Base-by-base conservation (phyloP, 2,329 filamentous ascomycete genomes). In the Cercospora beticola region DNA sequence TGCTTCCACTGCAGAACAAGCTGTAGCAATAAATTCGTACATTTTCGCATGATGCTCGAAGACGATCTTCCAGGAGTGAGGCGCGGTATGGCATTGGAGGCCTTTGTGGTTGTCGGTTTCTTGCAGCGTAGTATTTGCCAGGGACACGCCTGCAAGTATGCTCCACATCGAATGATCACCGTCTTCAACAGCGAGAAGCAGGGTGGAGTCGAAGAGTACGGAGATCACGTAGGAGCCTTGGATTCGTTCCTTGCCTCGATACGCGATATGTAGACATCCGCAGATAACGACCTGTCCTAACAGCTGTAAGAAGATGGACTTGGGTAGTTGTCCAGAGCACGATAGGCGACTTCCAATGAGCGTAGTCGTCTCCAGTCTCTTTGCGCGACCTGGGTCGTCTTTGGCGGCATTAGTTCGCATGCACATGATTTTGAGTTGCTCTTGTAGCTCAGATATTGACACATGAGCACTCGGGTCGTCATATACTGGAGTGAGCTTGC, bases 1-100 rank as follows among this genome's bases (percentile, higher is more conserved):
- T 75, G 95, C 92, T 78, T 99, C 94, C 49, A 86, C 88, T 0
- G 88, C 84, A 1, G 91, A 94, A 74, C 93, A 97, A 40, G 93
- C 94, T 72, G 91, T 96, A 81, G 97, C 85, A 49, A 97, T 88
- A 16, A 97, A 81, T 79, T 98, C 94, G 77, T 92, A 94, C 64
- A 94, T 83, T 68, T 91, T 88, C 72, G 91, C 87, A 66, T 90
- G 86, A 72, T 88, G 87, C 77, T 95, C 90, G 75, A 98, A 97
- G 2, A 92, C 85, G 10, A 97, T 76, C 78, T 98, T 99, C 94
- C 94, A 98, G 1, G 93, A 95, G 78, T 92, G 92, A 0, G 92
- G 89, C 0, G 92, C 92, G 3, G 91, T 92, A 71, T 95, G 90
- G 75, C 93, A 97, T 83, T 94, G 93, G 7, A 98, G 78, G 0